Evolutionary conservation across 208 protist genomes (phyloP).

Genomic region (Leishmania amazonensis): DNA sequence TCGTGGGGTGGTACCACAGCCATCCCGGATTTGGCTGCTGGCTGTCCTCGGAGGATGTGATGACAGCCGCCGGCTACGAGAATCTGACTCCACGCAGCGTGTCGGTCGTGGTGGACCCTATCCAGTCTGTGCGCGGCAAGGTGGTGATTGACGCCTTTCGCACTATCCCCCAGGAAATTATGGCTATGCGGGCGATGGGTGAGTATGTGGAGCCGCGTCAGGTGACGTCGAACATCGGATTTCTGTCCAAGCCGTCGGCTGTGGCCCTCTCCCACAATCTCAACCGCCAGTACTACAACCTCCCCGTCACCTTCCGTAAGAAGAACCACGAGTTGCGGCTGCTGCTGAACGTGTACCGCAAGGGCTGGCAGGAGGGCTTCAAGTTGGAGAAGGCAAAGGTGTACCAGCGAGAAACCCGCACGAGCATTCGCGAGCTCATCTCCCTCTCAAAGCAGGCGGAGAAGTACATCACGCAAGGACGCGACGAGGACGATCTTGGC

Average conservation of each 20-base stretch:
- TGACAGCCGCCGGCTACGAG: constrained; percentile 98
- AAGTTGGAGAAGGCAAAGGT: constrained; percentile 75
- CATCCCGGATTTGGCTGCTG: constrained; percentile 99
- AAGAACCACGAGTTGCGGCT: constrained; percentile 99
- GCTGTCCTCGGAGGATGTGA: constrained; percentile 99
- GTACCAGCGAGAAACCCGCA: constrained; percentile 66
- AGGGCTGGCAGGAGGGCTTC: constrained; percentile 98
- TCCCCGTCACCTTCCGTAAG: constrained; percentile 99
- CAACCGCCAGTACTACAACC: constrained; percentile 99
- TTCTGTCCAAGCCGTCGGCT: constrained; percentile 98
- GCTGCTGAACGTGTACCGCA: constrained; percentile 99
- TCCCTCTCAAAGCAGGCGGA: constrained; percentile 75
- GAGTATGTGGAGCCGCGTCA: constrained; percentile 96
- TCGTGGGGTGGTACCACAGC: constrained; percentile 99
- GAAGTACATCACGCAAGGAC: constrained; percentile 83
- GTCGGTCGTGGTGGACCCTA: constrained; percentile 99
- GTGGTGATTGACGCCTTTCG: constrained; percentile 99
- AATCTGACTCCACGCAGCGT: constrained; percentile 97
- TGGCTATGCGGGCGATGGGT: constrained; percentile 86
- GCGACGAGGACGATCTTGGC: constrained; percentile 86
- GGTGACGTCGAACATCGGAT: constrained; percentile 99
- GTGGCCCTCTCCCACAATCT: constrained; percentile 98
- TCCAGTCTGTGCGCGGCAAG: constrained; percentile 99
- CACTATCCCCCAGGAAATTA: constrained; percentile 93
- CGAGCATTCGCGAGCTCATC: constrained; percentile 77